Evolutionary conservation across 2,329 filamentous ascomycete species (phyloP).

Genomic region (Pseudogymnoascus sp.): DNA sequence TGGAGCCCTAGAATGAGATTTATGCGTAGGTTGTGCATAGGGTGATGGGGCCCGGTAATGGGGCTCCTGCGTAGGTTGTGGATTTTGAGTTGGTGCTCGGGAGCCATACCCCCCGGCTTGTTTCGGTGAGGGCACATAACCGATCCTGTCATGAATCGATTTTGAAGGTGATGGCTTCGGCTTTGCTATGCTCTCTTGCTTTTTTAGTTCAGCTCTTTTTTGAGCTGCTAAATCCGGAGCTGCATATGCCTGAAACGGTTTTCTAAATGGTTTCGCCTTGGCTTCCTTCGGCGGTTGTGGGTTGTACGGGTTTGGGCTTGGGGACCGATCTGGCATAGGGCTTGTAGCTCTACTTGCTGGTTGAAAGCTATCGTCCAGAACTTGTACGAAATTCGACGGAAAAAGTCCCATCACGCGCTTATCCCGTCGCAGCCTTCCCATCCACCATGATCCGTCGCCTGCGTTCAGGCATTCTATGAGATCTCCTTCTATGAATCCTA

Average conservation of each 20-base stretch:
- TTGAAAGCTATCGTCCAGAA: conserved; percentile 77
- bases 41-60: neutral
- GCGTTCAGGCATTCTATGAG: conserved; percentile 97
- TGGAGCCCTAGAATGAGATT: conserved; percentile 29
- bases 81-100: conserved; percentile 34
- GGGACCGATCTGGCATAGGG: conserved; percentile 33
- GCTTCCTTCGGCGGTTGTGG: conserved; percentile 25
- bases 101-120: conserved; percentile 22
- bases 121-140: conserved; percentile 25
- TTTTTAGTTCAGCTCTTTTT: conserved; percentile 34
- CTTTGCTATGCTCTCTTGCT: conserved; percentile 23
- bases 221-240: conserved; percentile 58
- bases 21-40: conserved; percentile 13
- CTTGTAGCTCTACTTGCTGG: conserved; percentile 59
- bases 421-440: conserved; percentile 82
- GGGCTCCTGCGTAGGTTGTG: conserved; percentile 11
- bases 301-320: conserved; percentile 28
- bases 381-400: conserved; percentile 93
- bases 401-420: conserved; percentile 86
- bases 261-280: conserved; percentile 55
- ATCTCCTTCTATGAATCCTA: conserved; percentile 96
- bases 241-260: conserved; percentile 60
- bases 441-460: conserved; percentile 98
- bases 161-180: conserved; percentile 22
- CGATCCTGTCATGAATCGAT: conserved; percentile 18